Evolutionary conservation across 163 green algal genomes (phyloP).

Genomic region (Trebouxia gelatinosa): DNA sequence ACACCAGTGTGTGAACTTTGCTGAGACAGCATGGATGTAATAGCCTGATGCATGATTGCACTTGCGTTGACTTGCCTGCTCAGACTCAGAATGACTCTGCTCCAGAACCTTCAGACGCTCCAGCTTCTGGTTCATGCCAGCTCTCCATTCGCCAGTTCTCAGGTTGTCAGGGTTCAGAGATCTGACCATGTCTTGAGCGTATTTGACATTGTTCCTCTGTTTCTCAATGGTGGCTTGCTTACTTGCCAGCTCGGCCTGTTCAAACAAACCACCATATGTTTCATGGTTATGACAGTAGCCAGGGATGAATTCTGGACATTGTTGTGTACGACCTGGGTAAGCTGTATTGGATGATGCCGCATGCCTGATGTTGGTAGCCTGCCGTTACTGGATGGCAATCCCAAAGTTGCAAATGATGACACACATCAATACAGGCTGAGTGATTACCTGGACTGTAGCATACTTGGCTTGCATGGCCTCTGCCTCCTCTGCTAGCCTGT

Average conservation of each 20-base stretch:
- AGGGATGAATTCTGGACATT: neutral
- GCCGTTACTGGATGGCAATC: neutral
- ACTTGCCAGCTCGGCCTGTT: neutral
- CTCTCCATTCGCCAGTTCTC: neutral
- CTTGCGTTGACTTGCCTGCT: neutral
- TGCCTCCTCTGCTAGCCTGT: constrained; percentile 4
- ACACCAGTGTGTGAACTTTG: neutral
- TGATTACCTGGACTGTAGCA: neutral
- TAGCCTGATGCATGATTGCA: neutral
- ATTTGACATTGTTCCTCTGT: neutral
- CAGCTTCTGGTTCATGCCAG: neutral
- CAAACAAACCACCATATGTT: neutral
- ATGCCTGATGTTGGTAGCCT: neutral
- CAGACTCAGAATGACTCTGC: neutral
- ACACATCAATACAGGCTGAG: neutral
- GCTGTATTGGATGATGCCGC: neutral
- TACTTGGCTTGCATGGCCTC: neutral
- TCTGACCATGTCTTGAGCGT: neutral
- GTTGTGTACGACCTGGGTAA: neutral
- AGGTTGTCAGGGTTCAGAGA: neutral
- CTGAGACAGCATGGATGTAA: neutral
- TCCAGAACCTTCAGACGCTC: neutral
- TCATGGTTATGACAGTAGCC: neutral
- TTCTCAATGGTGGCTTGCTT: neutral
- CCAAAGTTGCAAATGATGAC: neutral